Evolutionary conservation across 495 filamentous ascomycete species (phyloP).

Genomic region (Filosporella fistucella): DNA sequence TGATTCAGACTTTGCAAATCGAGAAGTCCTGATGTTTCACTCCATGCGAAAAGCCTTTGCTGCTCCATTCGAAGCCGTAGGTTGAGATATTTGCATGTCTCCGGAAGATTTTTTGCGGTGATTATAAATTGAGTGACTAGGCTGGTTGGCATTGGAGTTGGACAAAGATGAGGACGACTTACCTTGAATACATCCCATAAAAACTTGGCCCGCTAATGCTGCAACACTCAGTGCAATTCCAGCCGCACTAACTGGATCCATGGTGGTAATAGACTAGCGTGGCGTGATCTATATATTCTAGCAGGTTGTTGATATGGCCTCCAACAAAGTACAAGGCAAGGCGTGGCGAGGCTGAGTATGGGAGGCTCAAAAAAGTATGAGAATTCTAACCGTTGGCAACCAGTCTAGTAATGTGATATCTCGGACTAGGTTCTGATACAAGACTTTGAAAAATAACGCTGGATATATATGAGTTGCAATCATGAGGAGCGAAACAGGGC

Average conservation of each 20-base stretch:
- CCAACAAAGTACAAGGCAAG: too few species aligned
- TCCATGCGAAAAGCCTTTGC: slow-evolving; percentile 42
- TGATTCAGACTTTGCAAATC: slow-evolving; percentile 30
- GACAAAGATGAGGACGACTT: not conserved
- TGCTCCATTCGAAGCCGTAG: slow-evolving; percentile 39
- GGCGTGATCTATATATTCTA: too few species aligned
- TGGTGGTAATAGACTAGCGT: too few species aligned
- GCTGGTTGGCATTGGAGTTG: not conserved
- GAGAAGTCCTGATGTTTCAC: slow-evolving; percentile 38
- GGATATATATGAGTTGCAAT: too few species aligned
- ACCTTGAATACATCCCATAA: slow-evolving; percentile 35
- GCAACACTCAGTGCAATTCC: slow-evolving; percentile 39
- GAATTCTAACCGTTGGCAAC: too few species aligned
- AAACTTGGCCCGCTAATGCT: slow-evolving; percentile 35
- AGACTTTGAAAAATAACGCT: too few species aligned
- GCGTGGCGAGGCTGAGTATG: too few species aligned
- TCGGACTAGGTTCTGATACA: too few species aligned
- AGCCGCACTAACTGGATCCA: slow-evolving; percentile 36
- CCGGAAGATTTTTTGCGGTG: slow-evolving; percentile 35
- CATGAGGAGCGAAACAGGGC: too few species aligned
- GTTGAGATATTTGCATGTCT: slow-evolving; percentile 38
- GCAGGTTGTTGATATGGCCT: too few species aligned
- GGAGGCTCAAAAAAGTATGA: too few species aligned
- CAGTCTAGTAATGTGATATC: too few species aligned
- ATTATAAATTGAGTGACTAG: slow-evolving; percentile 37